A percentile compares a stretch with the other conserved stretches of the same genome.
phyloP scores from a whole-genome alignment of 139 green algal species.

The Ulvella scutata region DNA sequence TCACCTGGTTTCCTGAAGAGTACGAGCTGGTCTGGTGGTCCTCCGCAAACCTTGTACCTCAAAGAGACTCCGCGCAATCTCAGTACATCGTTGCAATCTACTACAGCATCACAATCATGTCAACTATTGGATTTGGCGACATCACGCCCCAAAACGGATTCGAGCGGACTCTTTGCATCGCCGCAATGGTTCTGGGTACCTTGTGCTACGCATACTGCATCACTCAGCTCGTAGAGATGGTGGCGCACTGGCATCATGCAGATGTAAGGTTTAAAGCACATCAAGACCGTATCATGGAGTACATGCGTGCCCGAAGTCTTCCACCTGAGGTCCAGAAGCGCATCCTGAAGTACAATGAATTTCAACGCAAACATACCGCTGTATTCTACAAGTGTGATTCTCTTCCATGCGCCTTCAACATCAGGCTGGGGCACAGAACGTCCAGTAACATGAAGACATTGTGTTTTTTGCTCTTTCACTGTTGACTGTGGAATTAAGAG shows the following conservation, averaged over 20 bases:
- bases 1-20: background rate
- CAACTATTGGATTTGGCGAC: background rate
- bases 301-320: background rate
- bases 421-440: too few relatives aligned
- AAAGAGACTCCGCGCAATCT: background rate
- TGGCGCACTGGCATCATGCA: background rate
- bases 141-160: background rate
- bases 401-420: too few relatives aligned
- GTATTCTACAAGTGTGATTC: background rate
- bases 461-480: too few relatives aligned
- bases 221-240: background rate
- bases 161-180: background rate
- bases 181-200: background rate
- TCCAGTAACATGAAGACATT: too few relatives aligned
- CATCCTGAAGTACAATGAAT: background rate
- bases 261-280: background rate
- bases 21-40: background rate
- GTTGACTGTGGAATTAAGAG: too few relatives aligned
- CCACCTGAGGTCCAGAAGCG: background rate
- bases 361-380: background rate
- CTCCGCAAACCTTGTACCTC: background rate
- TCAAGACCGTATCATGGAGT: background rate
- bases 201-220: background rate
- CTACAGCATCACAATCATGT: background rate
- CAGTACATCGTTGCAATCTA: background rate